phyloP scores from a whole-genome alignment of 2,329 filamentous ascomycete species.

The Berkeleyomyces rouxiae region DNA sequence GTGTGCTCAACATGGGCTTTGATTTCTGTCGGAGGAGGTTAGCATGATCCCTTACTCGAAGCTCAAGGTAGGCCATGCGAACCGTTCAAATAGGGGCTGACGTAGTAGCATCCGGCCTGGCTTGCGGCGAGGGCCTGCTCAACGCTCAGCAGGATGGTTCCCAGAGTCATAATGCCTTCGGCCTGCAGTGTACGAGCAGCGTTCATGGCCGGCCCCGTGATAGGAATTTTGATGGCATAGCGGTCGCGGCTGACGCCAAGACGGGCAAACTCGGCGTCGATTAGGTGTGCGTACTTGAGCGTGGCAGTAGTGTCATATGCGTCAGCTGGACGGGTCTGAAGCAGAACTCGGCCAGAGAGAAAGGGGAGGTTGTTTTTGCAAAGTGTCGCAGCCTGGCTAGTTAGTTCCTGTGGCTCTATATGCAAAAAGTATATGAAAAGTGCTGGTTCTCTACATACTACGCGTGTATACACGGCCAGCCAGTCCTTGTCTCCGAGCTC shows the following conservation, averaged over 20 bases:
- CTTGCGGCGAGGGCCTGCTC: constrained; percentile 32
- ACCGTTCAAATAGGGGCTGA: constrained; percentile 35
- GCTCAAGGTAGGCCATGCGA: not conserved
- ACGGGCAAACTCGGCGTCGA: constrained; percentile 29
- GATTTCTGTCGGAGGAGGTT: constrained; percentile 21
- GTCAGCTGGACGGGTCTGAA: constrained; percentile 30
- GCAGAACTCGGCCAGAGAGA: constrained; percentile 30
- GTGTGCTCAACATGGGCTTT: constrained; percentile 26
- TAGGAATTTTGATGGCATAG: constrained; percentile 35
- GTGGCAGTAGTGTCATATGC: constrained; percentile 30
- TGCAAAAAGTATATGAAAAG: not conserved
- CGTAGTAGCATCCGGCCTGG: constrained; percentile 30
- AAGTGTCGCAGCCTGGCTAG: constrained; percentile 26
- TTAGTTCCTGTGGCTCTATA: not conserved
- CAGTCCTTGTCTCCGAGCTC: constrained; percentile 30
- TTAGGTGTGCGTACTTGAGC: constrained; percentile 29
- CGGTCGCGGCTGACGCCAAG: constrained; percentile 29
- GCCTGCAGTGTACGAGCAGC: constrained; percentile 26
- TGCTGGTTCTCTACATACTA: constrained; percentile 16
- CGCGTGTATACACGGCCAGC: constrained; percentile 32
- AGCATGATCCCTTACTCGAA: not conserved
- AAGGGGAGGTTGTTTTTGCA: constrained; percentile 30
- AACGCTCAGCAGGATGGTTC: constrained; percentile 31
- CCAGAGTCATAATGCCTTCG: constrained; percentile 31
- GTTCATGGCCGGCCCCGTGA: constrained; percentile 30